Evolutionary conservation across 768 basidiomycete genomes (phyloP), one percentile per base, ranked within the genome.

Genomic region (Candolleomyces efflorescens): DNA sequence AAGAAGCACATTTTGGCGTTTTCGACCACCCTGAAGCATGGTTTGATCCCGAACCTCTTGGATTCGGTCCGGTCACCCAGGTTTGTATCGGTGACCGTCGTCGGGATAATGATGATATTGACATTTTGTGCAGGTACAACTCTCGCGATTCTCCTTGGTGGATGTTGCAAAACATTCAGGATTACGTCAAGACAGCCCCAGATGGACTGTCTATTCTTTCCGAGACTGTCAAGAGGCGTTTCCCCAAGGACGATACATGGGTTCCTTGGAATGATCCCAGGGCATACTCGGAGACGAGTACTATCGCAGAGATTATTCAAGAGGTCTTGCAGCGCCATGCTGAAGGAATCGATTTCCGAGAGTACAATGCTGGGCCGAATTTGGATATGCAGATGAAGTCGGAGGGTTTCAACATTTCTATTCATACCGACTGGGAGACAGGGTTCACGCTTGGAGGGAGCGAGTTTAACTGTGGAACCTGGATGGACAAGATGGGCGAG

Each of bases 401-500:
- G 60, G 81, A 84, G 59, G 97, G 97, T 1, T 99, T 99, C 75
- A 82, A 96, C 69, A 93, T 98, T 65, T 83, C 92, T 65, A 89
- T 98, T 62, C 73, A 84, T 23, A 94, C 98, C n/a, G 94, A 99
- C 70, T 99, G 97, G 97, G 78, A 81, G 63, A 98, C 92, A 1
- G 97, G 97, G 1, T 70, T 98, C 59, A 84, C 96, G 63, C 78
- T 84, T 59, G 97, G 97, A 24, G 97, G 97, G 7, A 98, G 86
- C 69, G 73, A 75, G 55, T 72, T 80, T 65, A 96, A 96, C 64
- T 95, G 94, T 68, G 94, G 94, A 11, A 95, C 94, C 1, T 96
- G 94, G 94, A 94, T 94, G 94, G 94, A 96, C 76, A 96, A 96
- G 81, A 95, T 95, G 93, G 97, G 97, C 45, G 94, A 96, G 68